Conservation (phyloP, 768 basidiomycete genomes). For the Mycena albidolilacea region DNA sequence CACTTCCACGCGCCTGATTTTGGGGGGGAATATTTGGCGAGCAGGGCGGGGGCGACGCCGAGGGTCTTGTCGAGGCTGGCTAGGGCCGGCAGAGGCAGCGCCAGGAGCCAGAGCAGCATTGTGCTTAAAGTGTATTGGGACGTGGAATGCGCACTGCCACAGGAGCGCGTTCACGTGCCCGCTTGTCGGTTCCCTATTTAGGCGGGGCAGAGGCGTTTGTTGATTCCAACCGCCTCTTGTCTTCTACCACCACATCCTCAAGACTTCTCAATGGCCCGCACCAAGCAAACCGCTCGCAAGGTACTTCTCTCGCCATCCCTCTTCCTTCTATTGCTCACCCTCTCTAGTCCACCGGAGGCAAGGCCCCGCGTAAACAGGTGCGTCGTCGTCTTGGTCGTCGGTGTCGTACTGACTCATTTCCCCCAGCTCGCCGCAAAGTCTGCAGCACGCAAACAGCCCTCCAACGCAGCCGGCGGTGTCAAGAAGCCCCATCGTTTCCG, state of each 20-base stretch:
- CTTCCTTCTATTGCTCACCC: background rate
- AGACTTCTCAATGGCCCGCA: conserved; percentile 37
- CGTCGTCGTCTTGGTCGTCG: too few relatives aligned
- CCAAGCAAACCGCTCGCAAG: conserved; percentile 43
- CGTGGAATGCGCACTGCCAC: conserved; percentile 2
- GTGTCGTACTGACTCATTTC: conserved; percentile 23
- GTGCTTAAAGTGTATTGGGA: background rate
- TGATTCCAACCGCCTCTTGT: background rate
- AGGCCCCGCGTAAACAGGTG: conserved; percentile 57
- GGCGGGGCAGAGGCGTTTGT: too few relatives aligned
- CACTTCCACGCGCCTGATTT: conserved; percentile 79
- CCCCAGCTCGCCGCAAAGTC: conserved; percentile 37
- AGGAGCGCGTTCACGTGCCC: conserved; percentile 19
- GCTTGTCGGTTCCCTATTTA: background rate
- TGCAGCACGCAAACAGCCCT: conserved; percentile 40
- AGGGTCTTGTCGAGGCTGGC: conserved; percentile 63
- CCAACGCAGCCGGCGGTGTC: conserved; percentile 60
- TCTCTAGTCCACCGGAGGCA: conserved; percentile 46
- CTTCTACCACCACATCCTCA: conserved; percentile 8
- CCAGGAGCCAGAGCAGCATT: conserved; percentile 69
- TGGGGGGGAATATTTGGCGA: conserved; percentile 69
- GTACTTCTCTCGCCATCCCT: conserved; percentile 1
- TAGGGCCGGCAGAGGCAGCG: conserved; percentile 57
- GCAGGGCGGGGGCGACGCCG: conserved; percentile 71
- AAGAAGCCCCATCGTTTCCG: conserved; percentile 50